Base-by-base conservation (phyloP, 1,284 basidiomycete genomes). In the Naganishia liquefaciens region DNA sequence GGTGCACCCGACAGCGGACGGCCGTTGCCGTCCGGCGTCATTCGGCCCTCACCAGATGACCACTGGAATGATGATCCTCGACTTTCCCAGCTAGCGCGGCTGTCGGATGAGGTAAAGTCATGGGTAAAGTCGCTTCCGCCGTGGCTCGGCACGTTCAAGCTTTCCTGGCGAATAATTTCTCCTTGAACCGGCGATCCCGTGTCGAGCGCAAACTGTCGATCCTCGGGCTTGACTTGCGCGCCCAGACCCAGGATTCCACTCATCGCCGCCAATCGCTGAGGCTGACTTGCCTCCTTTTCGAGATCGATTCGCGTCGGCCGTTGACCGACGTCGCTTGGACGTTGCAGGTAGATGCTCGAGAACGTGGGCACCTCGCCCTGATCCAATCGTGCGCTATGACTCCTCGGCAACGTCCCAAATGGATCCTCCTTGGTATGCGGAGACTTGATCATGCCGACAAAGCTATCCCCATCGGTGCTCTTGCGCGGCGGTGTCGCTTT, bases 81-180 rank as follows among this genome's bases (percentile, higher is more conserved):
- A 25, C 71, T 74, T 62, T 79, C 76, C 77, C 78, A 79, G 62
- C 76, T 78, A 11, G 76, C 75, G 39, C 75, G 67, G 19, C 65
- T 68, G 21, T 71, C 72, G 17, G 71, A 73, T 30, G 51, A 39
- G 10, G 73, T 72, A 44, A 76, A 73, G 2, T 71, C 70, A 47
- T 74, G 70, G 5, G 74, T 76, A 67, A 76, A 76, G n/a, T 73
- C 73, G 63, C 73, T 75, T 0, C 70, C 72, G 46, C 69, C 72
- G 27, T 71, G 71, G 7, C 55, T 49, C 30, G 64, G 62, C 0
- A 55, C 60, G 17, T 60, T 44, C 46, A 68, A 40, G 42, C 50
- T 61, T 10, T 55, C 65, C 21, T 62, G 50, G 2, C 71, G 70
- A 54, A 77, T 75, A 17, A 76, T 72, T 54, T 76, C 75, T 19